Percentiles rank a stretch among this genome's conserved stretches.
These are phyloP conservation scores for Phycomyces nitens DNA, from an alignment of 192 early-diverging fungal genomes.

Conservation along the genomic window DNA sequence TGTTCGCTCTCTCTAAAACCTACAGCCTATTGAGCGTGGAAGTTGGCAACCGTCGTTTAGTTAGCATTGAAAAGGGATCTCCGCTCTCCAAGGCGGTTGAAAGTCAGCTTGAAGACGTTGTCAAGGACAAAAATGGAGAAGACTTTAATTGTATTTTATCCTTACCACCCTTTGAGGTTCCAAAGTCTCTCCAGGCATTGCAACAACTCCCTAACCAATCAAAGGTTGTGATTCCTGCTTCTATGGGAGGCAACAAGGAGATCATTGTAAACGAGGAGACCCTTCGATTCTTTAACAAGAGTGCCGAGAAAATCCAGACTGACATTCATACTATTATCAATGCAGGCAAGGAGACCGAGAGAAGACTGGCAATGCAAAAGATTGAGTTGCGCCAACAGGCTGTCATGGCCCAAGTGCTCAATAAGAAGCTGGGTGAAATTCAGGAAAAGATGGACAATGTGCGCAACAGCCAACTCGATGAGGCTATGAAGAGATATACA, in stretches of 20 bases:
- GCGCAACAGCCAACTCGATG: constrained; percentile 25
- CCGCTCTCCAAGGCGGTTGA: not conserved
- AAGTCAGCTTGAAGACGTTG: not conserved
- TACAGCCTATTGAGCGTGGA: constrained; percentile 37
- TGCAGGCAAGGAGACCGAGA: constrained; percentile 17
- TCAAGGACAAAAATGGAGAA: not conserved
- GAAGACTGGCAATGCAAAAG: constrained; percentile 38
- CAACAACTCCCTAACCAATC: constrained; percentile 35
- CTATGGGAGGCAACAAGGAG: constrained; percentile 37
- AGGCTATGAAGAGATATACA: constrained; percentile 40
- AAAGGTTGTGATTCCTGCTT: constrained; percentile 41
- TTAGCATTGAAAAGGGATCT: not conserved
- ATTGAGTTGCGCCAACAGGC: constrained; percentile 45
- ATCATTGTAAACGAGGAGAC: constrained; percentile 45
- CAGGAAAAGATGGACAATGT: constrained; percentile 44
- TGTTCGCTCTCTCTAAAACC: constrained; percentile 55
- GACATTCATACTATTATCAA: constrained; percentile 37
- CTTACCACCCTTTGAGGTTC: constrained; percentile 35
- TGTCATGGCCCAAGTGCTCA: not conserved
- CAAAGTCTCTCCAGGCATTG: constrained; percentile 25
- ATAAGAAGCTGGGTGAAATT: constrained; percentile 32
- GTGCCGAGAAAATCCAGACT: constrained; percentile 32
- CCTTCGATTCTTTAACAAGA: constrained; percentile 36
- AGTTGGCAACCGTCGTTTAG: constrained; percentile 18
- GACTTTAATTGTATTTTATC: constrained; percentile 27